Evolutionary conservation across 306 rosid genomes (phyloP).

Genomic region (Prunus fruticosa): DNA sequence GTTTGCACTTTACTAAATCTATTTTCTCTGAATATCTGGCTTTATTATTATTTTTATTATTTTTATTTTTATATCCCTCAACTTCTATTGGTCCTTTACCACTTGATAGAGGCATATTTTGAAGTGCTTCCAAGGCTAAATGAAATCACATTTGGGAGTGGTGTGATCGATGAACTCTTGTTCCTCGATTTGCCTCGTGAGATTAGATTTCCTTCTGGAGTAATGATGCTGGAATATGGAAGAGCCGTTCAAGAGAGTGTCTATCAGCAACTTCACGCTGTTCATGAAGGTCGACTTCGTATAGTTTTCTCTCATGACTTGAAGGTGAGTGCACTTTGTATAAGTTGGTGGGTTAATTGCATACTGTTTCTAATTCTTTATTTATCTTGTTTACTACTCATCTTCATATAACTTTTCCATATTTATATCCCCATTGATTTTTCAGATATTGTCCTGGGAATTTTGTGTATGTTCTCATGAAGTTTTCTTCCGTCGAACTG

Average conservation of each 20-base stretch:
- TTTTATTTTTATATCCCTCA: background rate
- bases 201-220: slow-evolving; percentile 34
- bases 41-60: background rate
- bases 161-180: slow-evolving; percentile 39
- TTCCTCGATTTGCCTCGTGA: slow-evolving; percentile 38
- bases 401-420: background rate
- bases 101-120: slow-evolving; percentile 33
- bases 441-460: slow-evolving; percentile 47
- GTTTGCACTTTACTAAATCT: background rate
- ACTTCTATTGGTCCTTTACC: slow-evolving; percentile 12
- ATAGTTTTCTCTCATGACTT: slow-evolving; percentile 31
- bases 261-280: slow-evolving; percentile 36
- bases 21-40: background rate
- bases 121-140: slow-evolving; percentile 44
- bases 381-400: background rate
- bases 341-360: background rate
- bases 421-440: background rate
- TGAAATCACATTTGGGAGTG: slow-evolving; percentile 34
- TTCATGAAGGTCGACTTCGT: slow-evolving; percentile 40
- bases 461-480: slow-evolving; percentile 43
- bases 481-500: slow-evolving; percentile 32
- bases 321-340: slow-evolving; percentile 27
- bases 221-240: slow-evolving; percentile 37
- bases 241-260: slow-evolving; percentile 49
- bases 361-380: background rate